Conservation (phyloP, 1,284 basidiomycete genomes). For the Rhizoctonia solani region DNA sequence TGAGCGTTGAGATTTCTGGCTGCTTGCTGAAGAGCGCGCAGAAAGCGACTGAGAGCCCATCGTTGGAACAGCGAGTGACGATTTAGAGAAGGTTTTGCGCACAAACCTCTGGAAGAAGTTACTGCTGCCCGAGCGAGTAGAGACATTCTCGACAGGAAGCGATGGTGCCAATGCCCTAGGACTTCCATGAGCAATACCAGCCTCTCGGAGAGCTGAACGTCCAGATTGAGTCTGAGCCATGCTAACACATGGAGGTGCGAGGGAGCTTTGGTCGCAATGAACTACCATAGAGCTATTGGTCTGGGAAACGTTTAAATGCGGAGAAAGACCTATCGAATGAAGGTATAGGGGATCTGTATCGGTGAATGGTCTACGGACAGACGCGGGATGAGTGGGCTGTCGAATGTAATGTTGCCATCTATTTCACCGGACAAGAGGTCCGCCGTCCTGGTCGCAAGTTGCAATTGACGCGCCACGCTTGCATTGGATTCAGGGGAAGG, state of each 20-base stretch:
- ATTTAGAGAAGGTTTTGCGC: conserved; percentile 5
- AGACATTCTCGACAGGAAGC: conserved; percentile 4
- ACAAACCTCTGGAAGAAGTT: conserved; percentile 4
- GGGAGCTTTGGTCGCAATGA: conserved; percentile 10
- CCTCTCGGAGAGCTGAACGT: conserved; percentile 6
- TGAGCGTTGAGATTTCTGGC: neutral
- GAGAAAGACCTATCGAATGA: neutral
- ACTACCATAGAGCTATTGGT: neutral
- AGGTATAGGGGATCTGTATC: too few relatives aligned
- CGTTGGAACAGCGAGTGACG: neutral
- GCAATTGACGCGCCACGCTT: too few relatives aligned
- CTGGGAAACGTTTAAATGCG: conserved; percentile 3
- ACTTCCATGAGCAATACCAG: conserved; percentile 17
- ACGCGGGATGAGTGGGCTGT: too few relatives aligned
- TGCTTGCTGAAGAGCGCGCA: neutral
- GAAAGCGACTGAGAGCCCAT: neutral
- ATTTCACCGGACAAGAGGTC: too few relatives aligned
- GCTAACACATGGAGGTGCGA: conserved; percentile 4
- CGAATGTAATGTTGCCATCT: too few relatives aligned
- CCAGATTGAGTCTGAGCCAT: conserved; percentile 14
- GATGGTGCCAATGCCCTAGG: conserved; percentile 12
- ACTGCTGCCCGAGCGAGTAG: neutral
- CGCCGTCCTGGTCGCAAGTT: too few relatives aligned
- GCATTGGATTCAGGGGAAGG: too few relatives aligned
- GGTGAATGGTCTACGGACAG: too few relatives aligned